Evolutionary conservation across 306 rosid species (phyloP).

Genomic region (Dryas drummondii): DNA sequence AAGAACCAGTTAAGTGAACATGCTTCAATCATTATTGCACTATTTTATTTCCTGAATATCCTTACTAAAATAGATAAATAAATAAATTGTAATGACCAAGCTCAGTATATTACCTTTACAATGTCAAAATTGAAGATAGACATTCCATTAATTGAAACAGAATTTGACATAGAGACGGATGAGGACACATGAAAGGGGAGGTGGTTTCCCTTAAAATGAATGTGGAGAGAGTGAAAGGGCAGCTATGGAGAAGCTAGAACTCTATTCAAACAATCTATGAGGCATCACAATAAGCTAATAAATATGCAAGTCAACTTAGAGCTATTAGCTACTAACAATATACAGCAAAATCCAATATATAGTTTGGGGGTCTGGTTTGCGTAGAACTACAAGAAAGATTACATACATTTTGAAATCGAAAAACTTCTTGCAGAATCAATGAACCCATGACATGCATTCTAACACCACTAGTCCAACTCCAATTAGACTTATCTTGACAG

Average conservation of each 20-base stretch:
- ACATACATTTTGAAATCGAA: constrained; percentile 44
- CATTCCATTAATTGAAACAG: not conserved
- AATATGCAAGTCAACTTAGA: not conserved
- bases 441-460: constrained; percentile 78
- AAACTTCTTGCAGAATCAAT: constrained; percentile 74
- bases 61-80: not conserved
- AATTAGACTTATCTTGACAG: constrained; percentile 59
- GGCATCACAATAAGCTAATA: constrained; percentile 4
- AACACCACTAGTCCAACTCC: constrained; percentile 68
- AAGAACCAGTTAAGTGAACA: not conserved
- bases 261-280: not conserved
- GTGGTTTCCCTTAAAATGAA: not conserved
- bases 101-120: not conserved
- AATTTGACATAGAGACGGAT: not conserved
- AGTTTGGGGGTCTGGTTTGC: not conserved
- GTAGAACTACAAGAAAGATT: not conserved
- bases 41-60: not conserved
- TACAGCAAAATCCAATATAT: not conserved
- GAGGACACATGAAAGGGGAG: not conserved
- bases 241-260: not conserved
- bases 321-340: constrained; percentile 3
- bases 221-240: not conserved
- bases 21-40: not conserved
- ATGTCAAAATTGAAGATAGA: not conserved
- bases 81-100: not conserved